phyloP scores from a whole-genome alignment of 257 asterid species.

The Solanum lycopersicoides region DNA sequence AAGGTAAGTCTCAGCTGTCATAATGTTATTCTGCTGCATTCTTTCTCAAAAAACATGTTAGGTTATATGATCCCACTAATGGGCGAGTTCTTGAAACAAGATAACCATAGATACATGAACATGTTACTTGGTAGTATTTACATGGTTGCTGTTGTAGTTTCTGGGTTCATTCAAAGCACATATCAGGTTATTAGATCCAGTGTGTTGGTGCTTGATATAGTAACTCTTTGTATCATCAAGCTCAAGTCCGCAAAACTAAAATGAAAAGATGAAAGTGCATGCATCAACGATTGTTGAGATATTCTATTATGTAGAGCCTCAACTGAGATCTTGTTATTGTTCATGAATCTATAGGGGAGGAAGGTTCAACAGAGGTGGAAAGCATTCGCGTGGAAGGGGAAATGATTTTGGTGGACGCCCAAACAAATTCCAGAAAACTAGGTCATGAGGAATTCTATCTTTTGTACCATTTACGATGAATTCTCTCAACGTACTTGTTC shows the following conservation, averaged over 20 bases:
- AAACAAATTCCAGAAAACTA: slow-evolving; percentile 52
- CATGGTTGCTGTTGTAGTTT: background rate
- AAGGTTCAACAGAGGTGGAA: slow-evolving; percentile 62
- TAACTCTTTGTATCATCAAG: background rate
- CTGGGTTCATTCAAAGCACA: background rate
- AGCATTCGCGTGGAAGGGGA: slow-evolving; percentile 61
- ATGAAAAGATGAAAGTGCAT: background rate
- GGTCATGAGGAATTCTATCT: slow-evolving; percentile 6
- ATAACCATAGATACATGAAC: background rate
- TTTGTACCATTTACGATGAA: background rate
- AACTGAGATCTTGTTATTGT: background rate
- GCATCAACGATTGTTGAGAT: background rate
- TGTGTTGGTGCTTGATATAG: background rate
- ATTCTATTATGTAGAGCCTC: background rate
- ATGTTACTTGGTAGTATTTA: background rate
- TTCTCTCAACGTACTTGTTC: background rate
- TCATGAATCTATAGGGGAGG: slow-evolving; percentile 46
- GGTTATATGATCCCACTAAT: background rate
- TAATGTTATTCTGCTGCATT: background rate
- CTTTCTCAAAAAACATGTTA: background rate
- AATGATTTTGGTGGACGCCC: slow-evolving; percentile 37
- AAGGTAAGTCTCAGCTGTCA: slow-evolving; percentile 30
- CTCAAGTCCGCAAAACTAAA: background rate
- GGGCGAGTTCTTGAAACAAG: background rate
- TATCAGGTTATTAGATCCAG: background rate